Evolutionary conservation across 2,329 filamentous ascomycete species (phyloP).

Genomic region (Arthrocladium fulminans): DNA sequence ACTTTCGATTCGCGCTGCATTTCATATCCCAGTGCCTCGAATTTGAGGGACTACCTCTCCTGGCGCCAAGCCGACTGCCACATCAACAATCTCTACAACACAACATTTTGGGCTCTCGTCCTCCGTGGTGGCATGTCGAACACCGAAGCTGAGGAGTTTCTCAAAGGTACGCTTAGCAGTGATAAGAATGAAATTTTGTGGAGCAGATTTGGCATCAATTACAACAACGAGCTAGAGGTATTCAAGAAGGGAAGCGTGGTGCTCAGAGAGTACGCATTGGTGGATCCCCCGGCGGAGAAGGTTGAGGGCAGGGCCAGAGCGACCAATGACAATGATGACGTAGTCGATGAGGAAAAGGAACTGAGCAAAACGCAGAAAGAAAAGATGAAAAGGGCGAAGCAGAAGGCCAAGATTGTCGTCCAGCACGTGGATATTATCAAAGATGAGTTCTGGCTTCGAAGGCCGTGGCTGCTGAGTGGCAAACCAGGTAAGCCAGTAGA

Average conservation of each 20-base stretch:
- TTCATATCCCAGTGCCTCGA: slow-evolving; percentile 71
- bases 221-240: slow-evolving; percentile 91
- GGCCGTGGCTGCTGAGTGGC: slow-evolving; percentile 75
- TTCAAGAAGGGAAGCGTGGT: slow-evolving; percentile 89
- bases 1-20: slow-evolving; percentile 91
- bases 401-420: slow-evolving; percentile 71
- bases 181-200: slow-evolving; percentile 98
- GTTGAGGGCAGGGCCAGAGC: background rate
- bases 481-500: slow-evolving; percentile 52
- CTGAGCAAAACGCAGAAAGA: slow-evolving; percentile 65
- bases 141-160: slow-evolving; percentile 68
- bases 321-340: background rate
- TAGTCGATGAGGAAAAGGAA: background rate
- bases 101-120: slow-evolving; percentile 86
- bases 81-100: slow-evolving; percentile 98
- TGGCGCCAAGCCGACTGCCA: slow-evolving; percentile 98
- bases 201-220: slow-evolving; percentile 81
- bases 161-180: slow-evolving; percentile 70
- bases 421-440: slow-evolving; percentile 91
- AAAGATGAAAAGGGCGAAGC: slow-evolving; percentile 69
- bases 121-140: slow-evolving; percentile 65
- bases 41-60: slow-evolving; percentile 87
- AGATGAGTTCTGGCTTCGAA: slow-evolving; percentile 82
- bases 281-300: slow-evolving; percentile 23
- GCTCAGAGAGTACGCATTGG: slow-evolving; percentile 72